Base-by-base conservation (phyloP, 768 basidiomycete genomes). In the Polyporus arcularius region DNA sequence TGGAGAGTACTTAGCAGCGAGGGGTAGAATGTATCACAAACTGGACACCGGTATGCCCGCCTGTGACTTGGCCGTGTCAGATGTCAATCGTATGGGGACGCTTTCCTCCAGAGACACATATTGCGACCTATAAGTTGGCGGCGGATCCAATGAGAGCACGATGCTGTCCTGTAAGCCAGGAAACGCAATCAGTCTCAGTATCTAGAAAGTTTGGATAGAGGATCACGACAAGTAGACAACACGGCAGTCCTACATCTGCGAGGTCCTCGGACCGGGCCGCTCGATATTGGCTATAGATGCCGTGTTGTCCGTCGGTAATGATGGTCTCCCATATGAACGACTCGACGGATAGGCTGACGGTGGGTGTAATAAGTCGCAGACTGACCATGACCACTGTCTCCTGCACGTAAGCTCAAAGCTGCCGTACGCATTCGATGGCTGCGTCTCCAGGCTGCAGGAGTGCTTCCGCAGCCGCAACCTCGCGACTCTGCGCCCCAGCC, bases 21-120 rank as follows among this genome's bases (percentile, higher is more conserved):
- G 16, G 15, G 21, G 21, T 26, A 26, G 21, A 26, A 18, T 43
- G 42, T 47, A 55, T 30, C 47, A 11, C 18, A 57, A 11, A 15
- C 39, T 43, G 11, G 54, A 55, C 16, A 66, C 55, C 26, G 58
- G 31, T 5, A 59, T 39, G 7, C 57, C 68, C 15, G 58, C 53
- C n/a, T 48, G 32, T 31, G 63, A 63, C 18, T 60, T 63, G 47
- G 60, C 57, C 40, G 66, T 57, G 55, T 69, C 66, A 47, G 71
- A 68, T 11, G 70, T 70, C 21, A 72, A 58, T n/a, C 57, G 65
- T 16, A 72, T 35, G 0, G 70, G 64, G 10, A 72, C 57, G 30
- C 55, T 47, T 60, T 68, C 63, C 54, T 51, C 48, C 32, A 71
- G 60, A 18, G 69, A 57, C 18, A 62, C 40, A 31, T 64, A 70